Conservation (phyloP, 2,329 filamentous ascomycete species). For the Allantophomopsis cytisporea region DNA sequence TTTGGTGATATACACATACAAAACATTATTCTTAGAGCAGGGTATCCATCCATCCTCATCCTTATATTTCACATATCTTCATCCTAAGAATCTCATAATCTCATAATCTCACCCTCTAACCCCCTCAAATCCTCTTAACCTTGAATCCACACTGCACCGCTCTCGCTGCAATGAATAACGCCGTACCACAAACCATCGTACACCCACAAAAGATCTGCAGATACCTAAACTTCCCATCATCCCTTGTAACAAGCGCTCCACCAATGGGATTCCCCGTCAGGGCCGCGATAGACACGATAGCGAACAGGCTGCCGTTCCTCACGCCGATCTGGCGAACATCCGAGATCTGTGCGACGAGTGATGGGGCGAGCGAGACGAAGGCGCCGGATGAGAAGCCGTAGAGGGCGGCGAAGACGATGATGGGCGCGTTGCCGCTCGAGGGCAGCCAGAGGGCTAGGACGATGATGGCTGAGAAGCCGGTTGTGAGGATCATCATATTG, state of each 20-base stretch:
- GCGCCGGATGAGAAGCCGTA: constrained; percentile 59
- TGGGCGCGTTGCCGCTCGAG: constrained; percentile 34
- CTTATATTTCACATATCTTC: too few species aligned
- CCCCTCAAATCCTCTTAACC: constrained; percentile 11
- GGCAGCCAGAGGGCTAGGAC: constrained; percentile 40
- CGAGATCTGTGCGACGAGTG: constrained; percentile 56
- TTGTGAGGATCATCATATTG: constrained; percentile 37
- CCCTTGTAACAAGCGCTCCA: constrained; percentile 40
- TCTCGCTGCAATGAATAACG: constrained; percentile 22
- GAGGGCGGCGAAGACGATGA: constrained; percentile 50
- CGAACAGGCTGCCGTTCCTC: constrained; percentile 50
- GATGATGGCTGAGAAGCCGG: constrained; percentile 27
- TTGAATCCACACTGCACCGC: constrained; percentile 15
- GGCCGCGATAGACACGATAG: constrained; percentile 46
- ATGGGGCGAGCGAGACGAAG: constrained; percentile 48
- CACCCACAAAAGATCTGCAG: constrained; percentile 54
- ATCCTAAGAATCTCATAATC: too few species aligned
- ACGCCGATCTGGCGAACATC: constrained; percentile 58
- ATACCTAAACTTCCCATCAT: constrained; percentile 30
- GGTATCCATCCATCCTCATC: too few species aligned
- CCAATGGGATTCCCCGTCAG: constrained; percentile 56
- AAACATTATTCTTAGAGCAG: too few species aligned
- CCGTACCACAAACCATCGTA: constrained; percentile 28
- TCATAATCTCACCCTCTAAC: too few species aligned
- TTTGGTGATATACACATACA: too few species aligned